Percentiles rank a stretch among this genome's conserved stretches.
Conservation (phyloP, 176 grass and related monocot genomes). For the Triticum timopheevii region DNA sequence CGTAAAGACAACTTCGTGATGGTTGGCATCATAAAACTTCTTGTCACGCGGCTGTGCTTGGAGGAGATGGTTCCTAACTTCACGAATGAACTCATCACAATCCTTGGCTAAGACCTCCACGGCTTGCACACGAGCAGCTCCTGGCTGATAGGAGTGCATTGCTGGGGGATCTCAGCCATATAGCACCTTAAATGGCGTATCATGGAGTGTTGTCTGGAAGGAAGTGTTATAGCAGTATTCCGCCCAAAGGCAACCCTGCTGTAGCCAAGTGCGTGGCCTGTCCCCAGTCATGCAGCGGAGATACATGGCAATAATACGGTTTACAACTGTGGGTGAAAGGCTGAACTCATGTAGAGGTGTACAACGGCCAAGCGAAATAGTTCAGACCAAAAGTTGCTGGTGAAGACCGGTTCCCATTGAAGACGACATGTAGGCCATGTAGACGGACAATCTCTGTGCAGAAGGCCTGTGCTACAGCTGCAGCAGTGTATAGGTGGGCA, state of each 20-base stretch:
- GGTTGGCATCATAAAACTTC: background rate
- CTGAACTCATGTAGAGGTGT: background rate
- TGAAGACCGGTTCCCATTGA: background rate
- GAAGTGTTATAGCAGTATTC: background rate
- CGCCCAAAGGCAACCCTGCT: background rate
- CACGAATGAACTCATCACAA: background rate
- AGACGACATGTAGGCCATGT: background rate
- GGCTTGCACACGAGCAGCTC: background rate
- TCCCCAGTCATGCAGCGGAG: background rate
- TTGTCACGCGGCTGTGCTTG: background rate
- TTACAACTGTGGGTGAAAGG: background rate
- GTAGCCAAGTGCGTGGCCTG: background rate
- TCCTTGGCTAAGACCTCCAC: background rate
- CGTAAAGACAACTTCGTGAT: background rate
- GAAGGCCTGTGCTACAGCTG: background rate
- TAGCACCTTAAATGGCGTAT: background rate
- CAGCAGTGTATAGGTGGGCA: background rate
- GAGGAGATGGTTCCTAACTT: background rate
- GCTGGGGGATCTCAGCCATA: background rate
- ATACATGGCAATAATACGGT: background rate
- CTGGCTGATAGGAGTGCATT: constrained; percentile 1
- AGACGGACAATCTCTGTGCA: background rate
- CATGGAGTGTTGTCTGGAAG: background rate
- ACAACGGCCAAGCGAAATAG: background rate
- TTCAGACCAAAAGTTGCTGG: too few species aligned